Base-by-base conservation (phyloP, 306 rosid genomes). In the Medicago ruthenica region DNA sequence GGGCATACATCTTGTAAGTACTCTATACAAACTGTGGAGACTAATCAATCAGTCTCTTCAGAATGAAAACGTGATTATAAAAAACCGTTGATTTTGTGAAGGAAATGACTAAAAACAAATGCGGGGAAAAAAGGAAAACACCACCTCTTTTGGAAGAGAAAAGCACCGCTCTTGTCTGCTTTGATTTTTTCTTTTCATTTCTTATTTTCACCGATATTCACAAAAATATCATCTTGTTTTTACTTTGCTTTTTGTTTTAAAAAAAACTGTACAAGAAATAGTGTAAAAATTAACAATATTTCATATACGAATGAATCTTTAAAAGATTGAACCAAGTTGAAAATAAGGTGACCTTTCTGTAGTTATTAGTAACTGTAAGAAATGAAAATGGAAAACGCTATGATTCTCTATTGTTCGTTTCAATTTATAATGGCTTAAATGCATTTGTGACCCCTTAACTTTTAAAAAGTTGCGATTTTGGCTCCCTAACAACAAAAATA, bases 1-100 rank as follows among this genome's bases (percentile, higher is more conserved):
- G 98, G 97, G 59, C 98, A 95, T 84, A 87, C 97, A 66, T 92
- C 97, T 44, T 85, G 98, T 95, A 89, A 89, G 97, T 77, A 77
- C 20, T 53, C 60, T 75, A 44, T 62, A 78, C 45, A 60, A 75
- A n/a, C n/a, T n/a, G n/a, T n/a, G n/a, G n/a, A n/a, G n/a, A n/a
- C n/a, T n/a, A n/a, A n/a, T n/a, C n/a, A n/a, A n/a, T n/a, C n/a
- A n/a, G n/a, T n/a, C n/a, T n/a, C n/a, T n/a, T n/a, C n/a, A n/a
- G n/a, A n/a, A n/a, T n/a, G n/a, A n/a, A n/a, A n/a, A n/a, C n/a
- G n/a, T n/a, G n/a, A n/a, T n/a, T n/a, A n/a, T n/a, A n/a, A n/a
- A n/a, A n/a, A n/a, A n/a, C n/a, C n/a, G n/a, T n/a, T n/a, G n/a
- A n/a, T n/a, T n/a, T n/a, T n/a, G n/a, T n/a, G n/a, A n/a, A n/a